Conservation (phyloP, 345 rosid species). For the Draba incana region DNA sequence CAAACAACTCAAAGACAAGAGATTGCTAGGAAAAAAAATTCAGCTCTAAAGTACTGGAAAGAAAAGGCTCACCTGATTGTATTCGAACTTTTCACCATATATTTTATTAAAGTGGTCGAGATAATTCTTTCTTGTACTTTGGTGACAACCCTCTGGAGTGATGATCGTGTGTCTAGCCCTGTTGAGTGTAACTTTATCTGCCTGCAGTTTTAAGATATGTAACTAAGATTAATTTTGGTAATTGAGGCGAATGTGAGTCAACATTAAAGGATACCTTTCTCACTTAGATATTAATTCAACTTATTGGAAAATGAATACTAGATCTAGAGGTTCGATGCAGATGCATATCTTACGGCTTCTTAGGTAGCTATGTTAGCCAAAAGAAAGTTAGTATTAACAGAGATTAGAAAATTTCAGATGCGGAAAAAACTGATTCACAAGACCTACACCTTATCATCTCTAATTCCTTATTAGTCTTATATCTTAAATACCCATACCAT, state of each 20-base stretch:
- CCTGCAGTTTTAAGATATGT: slow-evolving; percentile 50
- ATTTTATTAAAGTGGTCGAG: slow-evolving; percentile 61
- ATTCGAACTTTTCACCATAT: slow-evolving; percentile 54
- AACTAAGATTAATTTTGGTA: background rate
- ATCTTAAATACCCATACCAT: slow-evolving; percentile 8
- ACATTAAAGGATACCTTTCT: background rate
- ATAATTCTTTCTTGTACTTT: slow-evolving; percentile 73
- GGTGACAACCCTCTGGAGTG: slow-evolving; percentile 68
- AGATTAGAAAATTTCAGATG: background rate
- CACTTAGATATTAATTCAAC: background rate
- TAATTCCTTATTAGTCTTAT: slow-evolving; percentile 12
- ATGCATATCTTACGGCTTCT: slow-evolving; percentile 17
- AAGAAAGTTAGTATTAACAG: slow-evolving; percentile 14
- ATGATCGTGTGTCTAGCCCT: slow-evolving; percentile 50
- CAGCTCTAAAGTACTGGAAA: slow-evolving; percentile 19
- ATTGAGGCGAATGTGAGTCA: background rate
- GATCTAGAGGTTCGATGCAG: background rate
- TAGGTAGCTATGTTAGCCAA: slow-evolving; percentile 2
- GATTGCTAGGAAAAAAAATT: slow-evolving; percentile 5
- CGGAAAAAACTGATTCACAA: background rate
- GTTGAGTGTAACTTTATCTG: slow-evolving; percentile 47
- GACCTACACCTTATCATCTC: slow-evolving; percentile 6
- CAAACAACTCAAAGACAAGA: slow-evolving; percentile 15
- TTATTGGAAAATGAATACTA: background rate
- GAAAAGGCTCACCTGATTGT: slow-evolving; percentile 57